Base-by-base conservation (phyloP, 1,284 basidiomycete species). In the Xerocomus minutiporus region DNA sequence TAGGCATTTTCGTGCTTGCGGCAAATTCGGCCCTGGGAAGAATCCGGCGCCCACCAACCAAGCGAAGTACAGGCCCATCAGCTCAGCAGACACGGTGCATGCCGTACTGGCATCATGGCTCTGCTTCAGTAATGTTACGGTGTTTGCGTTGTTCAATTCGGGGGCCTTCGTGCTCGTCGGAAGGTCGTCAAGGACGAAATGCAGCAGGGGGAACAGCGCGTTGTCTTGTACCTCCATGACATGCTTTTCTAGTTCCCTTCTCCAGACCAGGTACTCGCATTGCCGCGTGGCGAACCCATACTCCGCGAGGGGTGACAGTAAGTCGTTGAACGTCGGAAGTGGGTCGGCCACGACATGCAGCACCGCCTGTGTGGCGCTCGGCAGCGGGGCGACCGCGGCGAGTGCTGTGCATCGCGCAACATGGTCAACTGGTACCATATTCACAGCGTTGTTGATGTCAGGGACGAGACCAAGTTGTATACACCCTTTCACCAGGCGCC, bases 341-440 rank as follows among this genome's bases (percentile, higher is more conserved):
- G 97, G 97, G 26, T 82, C 80, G 1, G 94, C 93, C 12, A 91
- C 90, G 45, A 99, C 83, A 65, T 99, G 96, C 50, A 93, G 76
- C 11, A 98, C 94, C 36, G 81, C 77, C 57, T 89, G 78, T 1
- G 75, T 62, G 8, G 75, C 71, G n/a, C 73, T 62, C 2, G 73
- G 70, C 20, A 79, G 76, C 51, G 78, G 84, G 6, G 74, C 75
- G 49, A 83, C 68, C 8, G 87, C 83, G 1, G 93, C 89, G 17
- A 91, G 76, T 1, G 90, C 75, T 4, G 85, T 84, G 63, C 91
- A 88, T 3, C 84, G 80, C 1, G 97, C 95, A 56, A 99, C 96
- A 67, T 97, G 92, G 71, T 99, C 91, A 28, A 99, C 97, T 0
- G 97, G 97, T 17, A 95, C 91, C 91, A 98, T 96, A 74, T 99